Evolutionary conservation across 306 rosid species (phyloP), one percentile per base, ranked within the genome.

Genomic region (Lathyrus aphaca): DNA sequence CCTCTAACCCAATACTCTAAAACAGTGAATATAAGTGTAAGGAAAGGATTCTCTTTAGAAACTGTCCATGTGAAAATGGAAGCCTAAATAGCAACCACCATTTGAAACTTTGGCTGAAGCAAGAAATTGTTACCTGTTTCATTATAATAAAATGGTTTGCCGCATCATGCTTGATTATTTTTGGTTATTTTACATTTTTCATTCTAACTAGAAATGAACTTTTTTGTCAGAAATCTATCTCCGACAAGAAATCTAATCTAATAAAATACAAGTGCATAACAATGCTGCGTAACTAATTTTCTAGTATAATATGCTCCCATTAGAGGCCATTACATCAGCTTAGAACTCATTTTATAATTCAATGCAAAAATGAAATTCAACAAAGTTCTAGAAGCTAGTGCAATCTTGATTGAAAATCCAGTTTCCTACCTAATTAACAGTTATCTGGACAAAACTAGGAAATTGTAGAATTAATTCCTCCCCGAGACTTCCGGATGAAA

Each of bases 381-480:
- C 25, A 71, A 30, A 56, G 21, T 68, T 68, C 45, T 45, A 72
- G 4, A 40, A 74, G 35, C 54, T 32, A 60, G 16, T 17, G 48
- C 73, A 61, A 56, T 69, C 54, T 13, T 39, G 78, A 64, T 21
- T 56, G 46, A 62, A 77, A 74, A 75, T 30, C 73, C 65, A 30
- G 67, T 83, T 64, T 82, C 68, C 84, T 77, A 82, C 80, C 85
- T 79, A 78, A 46, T 25, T 59, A 76, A 81, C 72, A 69, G 10
- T 43, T 66, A 66, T 57, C 17, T 18, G 32, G 60, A 56, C 58
- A 78, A 64, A 76, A 76, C 82, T 71, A 75, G 71, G 71, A 80
- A 79, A 82, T 60, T 75, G 18, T 37, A 66, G 48, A 67, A 62
- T 58, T 25, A 21, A 32, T 72, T 77, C 67, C 81, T 78, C 74